Evolutionary conservation across 306 rosid species (phyloP).

Genomic region (Albizia julibrissin): DNA sequence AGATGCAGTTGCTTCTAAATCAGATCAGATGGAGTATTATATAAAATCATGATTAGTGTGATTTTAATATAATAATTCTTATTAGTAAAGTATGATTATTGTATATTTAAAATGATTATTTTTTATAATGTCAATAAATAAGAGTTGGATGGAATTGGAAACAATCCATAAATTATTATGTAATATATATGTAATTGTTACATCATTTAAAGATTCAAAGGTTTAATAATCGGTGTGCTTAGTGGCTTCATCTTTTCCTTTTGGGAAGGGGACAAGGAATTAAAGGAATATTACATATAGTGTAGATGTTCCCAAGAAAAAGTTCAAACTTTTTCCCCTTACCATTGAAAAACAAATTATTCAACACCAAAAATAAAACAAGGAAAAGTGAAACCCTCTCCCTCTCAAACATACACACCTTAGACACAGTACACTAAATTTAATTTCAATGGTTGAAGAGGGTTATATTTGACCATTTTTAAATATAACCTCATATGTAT

Average conservation of each 20-base stretch:
- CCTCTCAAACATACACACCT: neutral
- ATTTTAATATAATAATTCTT: neutral
- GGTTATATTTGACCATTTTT: too few relatives aligned
- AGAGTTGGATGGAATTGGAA: neutral
- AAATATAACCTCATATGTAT: too few relatives aligned
- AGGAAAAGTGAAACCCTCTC: slow-evolving; percentile 6
- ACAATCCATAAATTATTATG: neutral
- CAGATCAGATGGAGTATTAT: neutral
- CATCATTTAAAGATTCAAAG: slow-evolving; percentile 40
- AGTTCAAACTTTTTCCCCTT: slow-evolving; percentile 34
- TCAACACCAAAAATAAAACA: slow-evolving; percentile 27
- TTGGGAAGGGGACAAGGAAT: slow-evolving; percentile 42
- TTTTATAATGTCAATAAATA: neutral
- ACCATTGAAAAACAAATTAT: slow-evolving; percentile 39
- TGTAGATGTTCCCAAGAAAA: slow-evolving; percentile 39
- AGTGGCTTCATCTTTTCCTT: slow-evolving; percentile 36
- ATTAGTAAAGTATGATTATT: neutral
- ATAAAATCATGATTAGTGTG: neutral
- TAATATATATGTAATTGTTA: neutral
- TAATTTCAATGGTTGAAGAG: neutral
- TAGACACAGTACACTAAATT: neutral
- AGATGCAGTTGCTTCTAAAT: too few relatives aligned
- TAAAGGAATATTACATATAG: slow-evolving; percentile 38
- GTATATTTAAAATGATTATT: neutral
- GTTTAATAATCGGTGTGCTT: neutral